These are phyloP conservation scores for Malus fusca DNA, from an alignment of 306 rosid genomes.

Conservation along the genomic window DNA sequence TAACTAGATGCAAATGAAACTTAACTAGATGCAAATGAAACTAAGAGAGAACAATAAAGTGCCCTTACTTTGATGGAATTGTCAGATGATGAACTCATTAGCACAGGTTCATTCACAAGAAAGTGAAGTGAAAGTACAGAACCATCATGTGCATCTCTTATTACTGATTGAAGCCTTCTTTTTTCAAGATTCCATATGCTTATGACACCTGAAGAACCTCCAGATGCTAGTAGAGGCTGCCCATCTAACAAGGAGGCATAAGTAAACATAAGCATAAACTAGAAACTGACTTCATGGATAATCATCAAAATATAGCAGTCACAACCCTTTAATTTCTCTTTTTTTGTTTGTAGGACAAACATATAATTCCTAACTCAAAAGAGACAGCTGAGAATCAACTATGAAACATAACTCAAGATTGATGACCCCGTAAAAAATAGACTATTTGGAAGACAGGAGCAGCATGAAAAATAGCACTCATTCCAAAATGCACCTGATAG, in stretches of 20 bases:
- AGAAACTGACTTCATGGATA: background rate
- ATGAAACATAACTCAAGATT: background rate
- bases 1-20: background rate
- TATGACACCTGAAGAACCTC: constrained; percentile 95
- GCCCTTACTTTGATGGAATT: constrained; percentile 81
- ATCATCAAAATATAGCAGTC: background rate
- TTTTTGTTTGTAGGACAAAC: background rate
- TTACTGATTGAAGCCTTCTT: constrained; percentile 85
- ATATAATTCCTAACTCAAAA: background rate
- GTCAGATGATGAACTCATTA: constrained; percentile 88
- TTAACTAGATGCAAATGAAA: background rate
- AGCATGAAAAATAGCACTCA: background rate
- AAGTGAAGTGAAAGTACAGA: constrained; percentile 72
- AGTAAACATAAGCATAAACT: constrained; percentile 4
- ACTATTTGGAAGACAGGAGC: background rate
- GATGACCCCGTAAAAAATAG: background rate
- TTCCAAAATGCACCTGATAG: background rate
- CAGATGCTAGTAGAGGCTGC: constrained; percentile 93
- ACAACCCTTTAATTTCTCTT: background rate
- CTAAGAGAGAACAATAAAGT: background rate
- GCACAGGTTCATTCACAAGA: constrained; percentile 85
- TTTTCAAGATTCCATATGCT: constrained; percentile 97
- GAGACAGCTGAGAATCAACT: background rate
- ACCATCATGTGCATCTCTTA: constrained; percentile 83
- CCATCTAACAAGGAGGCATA: constrained; percentile 51